phyloP scores from a whole-genome alignment of 2,329 filamentous ascomycete species.

The Aspergillus alliaceus region DNA sequence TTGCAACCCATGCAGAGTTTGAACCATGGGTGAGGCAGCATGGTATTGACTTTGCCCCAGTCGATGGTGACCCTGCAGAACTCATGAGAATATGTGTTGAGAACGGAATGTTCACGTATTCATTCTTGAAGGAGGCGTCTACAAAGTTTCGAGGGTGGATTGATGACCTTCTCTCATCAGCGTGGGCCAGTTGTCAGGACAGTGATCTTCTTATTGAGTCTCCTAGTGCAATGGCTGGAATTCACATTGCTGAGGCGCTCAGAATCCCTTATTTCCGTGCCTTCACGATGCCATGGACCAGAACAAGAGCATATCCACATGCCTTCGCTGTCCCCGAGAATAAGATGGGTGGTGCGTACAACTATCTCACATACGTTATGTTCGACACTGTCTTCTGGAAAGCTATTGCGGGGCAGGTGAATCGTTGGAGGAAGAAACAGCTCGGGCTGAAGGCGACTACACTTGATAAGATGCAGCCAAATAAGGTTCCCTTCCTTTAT shows the following conservation, averaged over 20 bases:
- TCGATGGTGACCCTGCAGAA: slow-evolving; percentile 89
- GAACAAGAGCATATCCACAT: slow-evolving; percentile 92
- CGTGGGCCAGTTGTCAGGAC: slow-evolving; percentile 80
- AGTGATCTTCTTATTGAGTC: slow-evolving; percentile 92
- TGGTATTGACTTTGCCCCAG: slow-evolving; percentile 85
- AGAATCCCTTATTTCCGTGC: slow-evolving; percentile 93
- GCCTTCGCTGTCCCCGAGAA: slow-evolving; percentile 90
- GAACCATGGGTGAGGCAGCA: slow-evolving; percentile 85
- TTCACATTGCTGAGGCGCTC: slow-evolving; percentile 93
- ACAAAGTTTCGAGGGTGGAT: slow-evolving; percentile 92
- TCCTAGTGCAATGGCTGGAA: slow-evolving; percentile 94
- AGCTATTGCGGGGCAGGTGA: slow-evolving; percentile 85
- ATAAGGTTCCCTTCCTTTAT: slow-evolving; percentile 97
- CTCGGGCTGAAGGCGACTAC: slow-evolving; percentile 77
- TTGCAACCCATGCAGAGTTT: slow-evolving; percentile 92
- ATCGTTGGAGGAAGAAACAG: slow-evolving; percentile 82
- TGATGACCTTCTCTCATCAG: slow-evolving; percentile 78
- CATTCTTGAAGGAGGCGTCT: slow-evolving; percentile 85
- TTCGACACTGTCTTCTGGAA: slow-evolving; percentile 98
- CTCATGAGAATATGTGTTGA: slow-evolving; percentile 96
- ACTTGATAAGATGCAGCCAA: slow-evolving; percentile 87
- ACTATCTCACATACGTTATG: slow-evolving; percentile 91
- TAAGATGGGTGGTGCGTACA: slow-evolving; percentile 94
- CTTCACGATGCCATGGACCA: slow-evolving; percentile 98
- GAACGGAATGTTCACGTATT: slow-evolving; percentile 93